phyloP scores from a whole-genome alignment of 164 flowering plant genomes.

The Vitis vinifera region ASM3070453v1 NC_081823.1:7530501-7531000 shows the following conservation, averaged over 20 bases:
- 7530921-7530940: no score
- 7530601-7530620: not conserved
- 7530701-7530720: constrained; percentile 70
- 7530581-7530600: no score
- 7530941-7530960: no score
- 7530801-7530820: not conserved
- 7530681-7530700: constrained; percentile 75
- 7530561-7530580: not conserved
- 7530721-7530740: constrained; percentile 59
- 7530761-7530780: constrained; percentile 52
- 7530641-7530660: constrained; percentile 25
- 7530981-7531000: no score
- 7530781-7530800: constrained; percentile 7
- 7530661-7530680: constrained; percentile 58
- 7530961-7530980: no score
- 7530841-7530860: no score
- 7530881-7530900: no score
- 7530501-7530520: constrained; percentile 49
- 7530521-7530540: not conserved
- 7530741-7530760: constrained; percentile 52
- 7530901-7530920: no score
- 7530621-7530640: not conserved
- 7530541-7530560: not conserved
- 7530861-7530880: no score
- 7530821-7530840: constrained; percentile 1